Evolutionary conservation across 345 rosid species (phyloP), one percentile per base, ranked within the genome.

Genomic region (Melaleuca quinquenervia): DNA sequence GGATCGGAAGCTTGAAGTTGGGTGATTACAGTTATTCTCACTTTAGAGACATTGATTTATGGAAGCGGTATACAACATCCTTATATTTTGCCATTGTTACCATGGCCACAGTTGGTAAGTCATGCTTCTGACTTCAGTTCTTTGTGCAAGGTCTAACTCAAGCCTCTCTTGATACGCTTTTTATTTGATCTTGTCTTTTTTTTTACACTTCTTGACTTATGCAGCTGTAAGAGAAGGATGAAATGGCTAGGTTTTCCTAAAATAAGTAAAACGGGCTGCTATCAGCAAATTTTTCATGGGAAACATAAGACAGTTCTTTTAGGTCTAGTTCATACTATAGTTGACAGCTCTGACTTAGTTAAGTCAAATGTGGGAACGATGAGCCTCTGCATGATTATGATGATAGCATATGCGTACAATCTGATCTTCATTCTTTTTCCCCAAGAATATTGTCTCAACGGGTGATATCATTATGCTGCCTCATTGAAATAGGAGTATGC

Each of bases 101-200:
- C 83, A 95, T 96, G 99, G 98, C 96, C 58, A 95, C 99, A 52
- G 98, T 96, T 36, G 99, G 99, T 93, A 91, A 89, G 88, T 70
- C 48, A 41, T 32, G 78, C 24, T 70, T 70, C 78, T 70, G 13
- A 32, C 13, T 70, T 70, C 48, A 64, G 78, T 64, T 64, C 24
- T 32, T 32, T 32, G 7, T 70, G 78, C 45, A 70, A 70, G 0
- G 45, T 32, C 48, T 70, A 70, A 18, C 48, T 70, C 48, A 62
- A 62, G 75, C 32, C 75, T 62, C 41, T 62, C 21, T 62, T 27
- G 44, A 70, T 70, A 12, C 24, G 78, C 78, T 32, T 70, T 11
- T 70, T 70, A 32, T 18, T 29, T 70, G 6, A 70, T 70, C 15
- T 27, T 70, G 48, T 70, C 48, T 70, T 70, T 41, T 45, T 45